These are phyloP conservation scores for Hymenoscyphus scutula DNA, from an alignment of 2,329 filamentous ascomycete species.

Conservation along the genomic window DNA sequence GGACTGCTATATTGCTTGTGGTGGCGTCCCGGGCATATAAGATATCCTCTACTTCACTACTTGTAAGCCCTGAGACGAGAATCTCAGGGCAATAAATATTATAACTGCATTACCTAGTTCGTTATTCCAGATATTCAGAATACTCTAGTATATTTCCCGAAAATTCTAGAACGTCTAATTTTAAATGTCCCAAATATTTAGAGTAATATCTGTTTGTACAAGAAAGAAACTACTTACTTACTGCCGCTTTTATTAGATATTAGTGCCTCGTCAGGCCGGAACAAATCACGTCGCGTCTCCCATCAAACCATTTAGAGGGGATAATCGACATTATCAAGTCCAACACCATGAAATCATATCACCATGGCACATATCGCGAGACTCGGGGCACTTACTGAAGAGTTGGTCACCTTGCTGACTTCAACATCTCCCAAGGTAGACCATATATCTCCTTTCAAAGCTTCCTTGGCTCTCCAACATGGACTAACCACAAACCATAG, in stretches of 20 bases:
- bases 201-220: too few relatives aligned
- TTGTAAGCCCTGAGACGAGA: too few relatives aligned
- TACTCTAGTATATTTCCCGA: too few relatives aligned
- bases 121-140: too few relatives aligned
- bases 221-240: neutral
- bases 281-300: slow-evolving; percentile 9
- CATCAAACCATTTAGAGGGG: neutral
- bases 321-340: neutral
- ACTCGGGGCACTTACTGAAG: slow-evolving; percentile 63
- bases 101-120: too few relatives aligned
- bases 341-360: neutral
- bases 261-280: neutral
- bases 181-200: too few relatives aligned
- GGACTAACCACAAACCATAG: slow-evolving; percentile 16
- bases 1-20: too few relatives aligned
- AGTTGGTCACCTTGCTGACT: slow-evolving; percentile 66
- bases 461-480: neutral
- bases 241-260: neutral
- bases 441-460: slow-evolving; percentile 8
- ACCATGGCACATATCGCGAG: slow-evolving; percentile 69
- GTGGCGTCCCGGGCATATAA: too few relatives aligned
- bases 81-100: too few relatives aligned
- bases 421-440: slow-evolving; percentile 53
- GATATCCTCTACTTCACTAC: too few relatives aligned
- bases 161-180: too few relatives aligned